phyloP scores from a whole-genome alignment of 2,329 filamentous ascomycete species.

The Monosporascus ibericus region DNA sequence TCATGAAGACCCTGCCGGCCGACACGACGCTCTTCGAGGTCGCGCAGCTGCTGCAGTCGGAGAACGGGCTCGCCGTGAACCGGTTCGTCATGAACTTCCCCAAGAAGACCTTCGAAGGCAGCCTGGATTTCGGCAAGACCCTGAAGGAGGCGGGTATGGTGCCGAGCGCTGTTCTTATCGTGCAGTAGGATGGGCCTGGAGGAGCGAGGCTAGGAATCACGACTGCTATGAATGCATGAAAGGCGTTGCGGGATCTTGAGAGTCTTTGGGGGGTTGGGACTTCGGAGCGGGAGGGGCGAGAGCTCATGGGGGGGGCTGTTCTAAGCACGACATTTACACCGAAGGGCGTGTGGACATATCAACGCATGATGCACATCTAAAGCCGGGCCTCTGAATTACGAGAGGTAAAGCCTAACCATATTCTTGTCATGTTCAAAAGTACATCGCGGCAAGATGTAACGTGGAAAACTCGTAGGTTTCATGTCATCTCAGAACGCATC shows the following conservation, averaged over 20 bases:
- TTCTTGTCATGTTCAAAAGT: not conserved
- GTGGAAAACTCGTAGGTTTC: slow-evolving; percentile 1
- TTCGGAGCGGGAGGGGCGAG: not conserved
- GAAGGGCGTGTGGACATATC: too few relatives aligned
- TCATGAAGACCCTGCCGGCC: slow-evolving; percentile 82
- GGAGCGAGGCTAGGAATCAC: not conserved
- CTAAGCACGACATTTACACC: not conserved
- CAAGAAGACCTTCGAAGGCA: slow-evolving; percentile 66
- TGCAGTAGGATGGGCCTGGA: slow-evolving; percentile 42
- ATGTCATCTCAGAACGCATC: slow-evolving; percentile 22
- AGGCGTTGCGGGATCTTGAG: slow-evolving; percentile 10
- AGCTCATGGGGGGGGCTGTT: not conserved
- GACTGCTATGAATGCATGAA: slow-evolving; percentile 12
- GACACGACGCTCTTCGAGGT: slow-evolving; percentile 93
- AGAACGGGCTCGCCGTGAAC: slow-evolving; percentile 63
- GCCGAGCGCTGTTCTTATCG: slow-evolving; percentile 83
- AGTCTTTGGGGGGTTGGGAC: not conserved
- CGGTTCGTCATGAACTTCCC: slow-evolving; percentile 87
- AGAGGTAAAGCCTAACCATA: too few relatives aligned
- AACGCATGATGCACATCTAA: too few relatives aligned
- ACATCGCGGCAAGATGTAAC: not conserved
- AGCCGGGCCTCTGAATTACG: too few relatives aligned
- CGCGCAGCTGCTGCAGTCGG: slow-evolving; percentile 65
- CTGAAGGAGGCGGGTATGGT: slow-evolving; percentile 87
- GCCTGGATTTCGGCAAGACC: slow-evolving; percentile 77